A percentile compares a stretch with the other conserved stretches of the same genome.
phyloP scores from a whole-genome alignment of 495 filamentous ascomycete species.

The Aspergillus affinis region DNA sequence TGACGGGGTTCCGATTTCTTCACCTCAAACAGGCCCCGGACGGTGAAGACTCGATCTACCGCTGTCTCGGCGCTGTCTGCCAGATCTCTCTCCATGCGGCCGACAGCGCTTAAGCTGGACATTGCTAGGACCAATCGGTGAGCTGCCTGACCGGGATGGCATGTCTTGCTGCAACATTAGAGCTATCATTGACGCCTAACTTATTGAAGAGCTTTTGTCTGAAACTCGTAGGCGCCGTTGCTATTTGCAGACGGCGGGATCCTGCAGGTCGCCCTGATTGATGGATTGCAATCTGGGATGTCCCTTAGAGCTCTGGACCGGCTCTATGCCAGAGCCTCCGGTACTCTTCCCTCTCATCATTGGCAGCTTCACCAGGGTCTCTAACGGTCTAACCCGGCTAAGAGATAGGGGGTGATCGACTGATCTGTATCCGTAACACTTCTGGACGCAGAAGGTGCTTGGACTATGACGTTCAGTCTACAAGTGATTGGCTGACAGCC shows the following conservation, averaged over 20 bases:
- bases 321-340: not conserved
- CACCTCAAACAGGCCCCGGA: too few relatives aligned
- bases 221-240: slow-evolving; percentile 17
- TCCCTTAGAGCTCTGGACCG: not conserved
- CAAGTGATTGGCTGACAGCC: slow-evolving; percentile 20
- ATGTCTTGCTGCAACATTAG: slow-evolving; percentile 12
- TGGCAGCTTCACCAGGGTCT: not conserved
- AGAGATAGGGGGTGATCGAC: not conserved
- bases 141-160: not conserved
- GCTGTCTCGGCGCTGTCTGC: not conserved
- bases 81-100: not conserved
- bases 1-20: not conserved
- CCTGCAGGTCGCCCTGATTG: not conserved
- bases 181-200: not conserved
- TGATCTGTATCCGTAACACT: slow-evolving; percentile 8
- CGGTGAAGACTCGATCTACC: not conserved
- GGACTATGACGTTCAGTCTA: not conserved
- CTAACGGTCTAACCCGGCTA: slow-evolving; percentile 1
- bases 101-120: not conserved
- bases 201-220: slow-evolving; percentile 1
- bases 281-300: not conserved
- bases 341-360: not conserved
- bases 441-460: slow-evolving; percentile 6
- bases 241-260: slow-evolving; percentile 20
- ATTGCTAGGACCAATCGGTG: slow-evolving; percentile 2